These are phyloP conservation scores for Haplosporangium sp. DNA, from an alignment of 371 early-diverging fungal genomes.

Conservation along the genomic window DNA sequence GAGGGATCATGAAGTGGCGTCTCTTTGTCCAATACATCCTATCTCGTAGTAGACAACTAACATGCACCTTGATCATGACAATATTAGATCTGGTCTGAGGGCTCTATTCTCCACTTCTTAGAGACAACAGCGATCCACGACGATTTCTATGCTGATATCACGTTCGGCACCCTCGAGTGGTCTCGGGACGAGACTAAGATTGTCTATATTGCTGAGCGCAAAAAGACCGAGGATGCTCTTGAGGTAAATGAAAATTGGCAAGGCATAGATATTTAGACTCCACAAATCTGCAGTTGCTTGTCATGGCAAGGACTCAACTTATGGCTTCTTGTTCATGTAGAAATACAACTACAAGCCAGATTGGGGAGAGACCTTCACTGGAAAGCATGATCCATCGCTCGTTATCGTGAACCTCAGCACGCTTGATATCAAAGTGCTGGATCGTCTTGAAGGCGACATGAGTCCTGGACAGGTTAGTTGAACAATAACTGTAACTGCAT, in stretches of 20 bases:
- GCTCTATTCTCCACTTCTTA: constrained; percentile 56
- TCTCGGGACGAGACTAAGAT: constrained; percentile 61
- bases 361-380: constrained; percentile 68
- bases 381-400: constrained; percentile 62
- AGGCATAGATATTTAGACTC: too few relatives aligned
- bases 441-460: constrained; percentile 39
- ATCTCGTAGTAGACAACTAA: too few relatives aligned
- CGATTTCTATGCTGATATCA: constrained; percentile 70
- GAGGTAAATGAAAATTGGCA: constrained; percentile 18
- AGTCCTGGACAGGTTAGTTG: constrained; percentile 41
- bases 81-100: constrained; percentile 64
- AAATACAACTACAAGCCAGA: constrained; percentile 60
- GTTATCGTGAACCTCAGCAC: constrained; percentile 57
- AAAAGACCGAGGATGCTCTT: constrained; percentile 51
- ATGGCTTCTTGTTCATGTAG: not conserved
- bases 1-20: too few relatives aligned
- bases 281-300: too few relatives aligned
- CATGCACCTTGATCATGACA: too few relatives aligned
- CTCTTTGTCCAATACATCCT: not conserved
- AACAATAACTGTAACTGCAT: too few relatives aligned
- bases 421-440: constrained; percentile 46
- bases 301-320: too few relatives aligned
- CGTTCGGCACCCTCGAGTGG: constrained; percentile 74
- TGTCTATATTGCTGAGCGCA: constrained; percentile 72
- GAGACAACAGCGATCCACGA: constrained; percentile 71